These are phyloP conservation scores for Zea mays DNA, from an alignment of 176 grass and related monocot species.

Conservation along the genomic window DNA sequence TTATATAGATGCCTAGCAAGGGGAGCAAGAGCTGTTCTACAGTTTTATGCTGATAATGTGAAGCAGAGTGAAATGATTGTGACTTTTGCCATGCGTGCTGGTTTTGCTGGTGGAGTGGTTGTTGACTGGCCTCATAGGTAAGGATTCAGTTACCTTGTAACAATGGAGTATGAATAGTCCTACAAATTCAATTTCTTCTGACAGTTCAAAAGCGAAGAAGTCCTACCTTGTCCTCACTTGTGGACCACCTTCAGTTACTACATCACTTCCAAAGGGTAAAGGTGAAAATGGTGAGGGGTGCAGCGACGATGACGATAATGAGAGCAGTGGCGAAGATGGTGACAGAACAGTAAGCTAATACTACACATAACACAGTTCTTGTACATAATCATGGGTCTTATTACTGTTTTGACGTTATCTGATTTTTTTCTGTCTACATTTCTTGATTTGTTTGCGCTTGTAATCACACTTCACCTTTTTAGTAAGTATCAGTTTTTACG, in stretches of 20 bases:
- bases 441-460: background rate
- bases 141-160: background rate
- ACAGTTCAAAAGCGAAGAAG: slow-evolving; percentile 97
- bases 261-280: slow-evolving; percentile 78
- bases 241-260: slow-evolving; percentile 63
- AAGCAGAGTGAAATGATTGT: slow-evolving; percentile 96
- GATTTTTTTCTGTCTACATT: background rate
- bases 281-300: slow-evolving; percentile 76
- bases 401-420: background rate
- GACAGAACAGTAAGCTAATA: slow-evolving; percentile 60
- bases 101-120: slow-evolving; percentile 91
- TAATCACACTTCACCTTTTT: background rate
- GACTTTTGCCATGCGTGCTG: slow-evolving; percentile 89
- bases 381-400: slow-evolving; percentile 6
- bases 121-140: slow-evolving; percentile 95
- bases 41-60: slow-evolving; percentile 95
- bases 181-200: slow-evolving; percentile 30
- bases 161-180: background rate
- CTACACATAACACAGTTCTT: background rate
- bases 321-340: slow-evolving; percentile 52
- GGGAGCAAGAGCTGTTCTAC: slow-evolving; percentile 92
- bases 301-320: slow-evolving; percentile 64
- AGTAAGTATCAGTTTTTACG: slow-evolving; percentile 10
- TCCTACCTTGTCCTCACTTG: slow-evolving; percentile 96
- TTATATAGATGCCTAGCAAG: slow-evolving; percentile 94